Evolutionary conservation across 1,284 basidiomycete species (phyloP).

Genomic region (Cutaneotrichosporon sp.): DNA sequence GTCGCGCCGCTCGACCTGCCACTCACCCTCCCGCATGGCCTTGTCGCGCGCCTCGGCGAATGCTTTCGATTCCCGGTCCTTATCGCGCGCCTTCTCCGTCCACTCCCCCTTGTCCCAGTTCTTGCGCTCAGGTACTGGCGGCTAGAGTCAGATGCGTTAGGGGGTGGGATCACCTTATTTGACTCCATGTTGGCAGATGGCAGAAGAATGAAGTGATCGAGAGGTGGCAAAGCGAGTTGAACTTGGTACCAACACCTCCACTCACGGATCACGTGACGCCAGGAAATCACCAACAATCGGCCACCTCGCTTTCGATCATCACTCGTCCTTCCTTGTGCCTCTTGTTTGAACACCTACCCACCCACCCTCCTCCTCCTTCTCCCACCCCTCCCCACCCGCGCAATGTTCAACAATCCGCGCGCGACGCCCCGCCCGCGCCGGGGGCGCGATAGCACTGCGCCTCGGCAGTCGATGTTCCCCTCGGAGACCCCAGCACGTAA

Average conservation of each 20-base stretch:
- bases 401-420: slow-evolving; percentile 13
- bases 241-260: slow-evolving; percentile 1
- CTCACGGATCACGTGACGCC: neutral
- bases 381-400: neutral
- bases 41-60: slow-evolving; percentile 48
- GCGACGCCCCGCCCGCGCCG: slow-evolving; percentile 11
- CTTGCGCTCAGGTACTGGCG: slow-evolving; percentile 26
- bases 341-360: neutral
- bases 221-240: neutral
- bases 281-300: slow-evolving; percentile 10
- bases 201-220: neutral
- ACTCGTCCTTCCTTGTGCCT: neutral
- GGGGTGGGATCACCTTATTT: neutral
- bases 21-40: slow-evolving; percentile 68
- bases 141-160: neutral
- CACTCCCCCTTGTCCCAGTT: slow-evolving; percentile 53
- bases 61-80: slow-evolving; percentile 44
- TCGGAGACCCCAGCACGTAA: slow-evolving; percentile 1
- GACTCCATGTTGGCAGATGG: slow-evolving; percentile 7
- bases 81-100: slow-evolving; percentile 51
- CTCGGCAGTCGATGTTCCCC: slow-evolving; percentile 4
- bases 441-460: neutral
- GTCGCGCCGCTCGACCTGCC: too few species aligned
- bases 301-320: neutral
- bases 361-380: neutral